Evolutionary conservation across 2,329 filamentous ascomycete species (phyloP), one percentile per base, ranked within the genome.

Genomic region (Stagonosporopsis vannaccii): DNA sequence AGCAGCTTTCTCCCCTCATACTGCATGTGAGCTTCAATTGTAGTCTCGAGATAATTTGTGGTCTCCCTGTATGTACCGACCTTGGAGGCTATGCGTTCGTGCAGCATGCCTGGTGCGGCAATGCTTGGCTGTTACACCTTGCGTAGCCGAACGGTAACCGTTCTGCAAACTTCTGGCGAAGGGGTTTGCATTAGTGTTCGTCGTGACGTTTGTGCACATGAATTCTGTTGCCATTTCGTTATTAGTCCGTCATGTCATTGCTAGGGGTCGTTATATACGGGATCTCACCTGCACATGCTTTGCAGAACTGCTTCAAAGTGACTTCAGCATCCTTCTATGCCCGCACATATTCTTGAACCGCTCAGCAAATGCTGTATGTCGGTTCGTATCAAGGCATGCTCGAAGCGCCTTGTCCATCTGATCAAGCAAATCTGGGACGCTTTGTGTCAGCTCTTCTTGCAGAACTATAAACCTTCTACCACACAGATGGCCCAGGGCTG

Each of bases 1-100:
- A 43, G 39, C 17, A 51, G 15, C 6, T 36, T 9, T 1, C 1
- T 28, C n/a, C 39, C 39, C 13, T 37, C 30, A 4, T 23, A n/a
- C 23, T 37, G 48, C 17, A 51, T 15, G 8, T 30, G 15, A 19
- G 11, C 12, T 1, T 44, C 48, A 6, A 51, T 17, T 12, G n/a
- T 23, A 4, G 20, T 44, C 32, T 44, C 40, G 5, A 37, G 6
- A 13, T 37, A 30, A 4, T 28, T n/a, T 17, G 15, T 51, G 39
- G 44, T 26, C 17, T 44, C 48, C 23, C 6, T 50, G 20, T 50
- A 50, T 8, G 46, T 28, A 17, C 46, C 46, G 5, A 42, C 15
- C 28, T 42, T 50, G 3, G 28, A 15, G 42, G 19, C 23, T 13
- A 4, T 42, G 36, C 19, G 36, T 32, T 2, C 45, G 35, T 6